These are phyloP conservation scores for Fusarium sp. DNA, from an alignment of 2,329 filamentous ascomycete species.

Conservation along the genomic window DNA sequence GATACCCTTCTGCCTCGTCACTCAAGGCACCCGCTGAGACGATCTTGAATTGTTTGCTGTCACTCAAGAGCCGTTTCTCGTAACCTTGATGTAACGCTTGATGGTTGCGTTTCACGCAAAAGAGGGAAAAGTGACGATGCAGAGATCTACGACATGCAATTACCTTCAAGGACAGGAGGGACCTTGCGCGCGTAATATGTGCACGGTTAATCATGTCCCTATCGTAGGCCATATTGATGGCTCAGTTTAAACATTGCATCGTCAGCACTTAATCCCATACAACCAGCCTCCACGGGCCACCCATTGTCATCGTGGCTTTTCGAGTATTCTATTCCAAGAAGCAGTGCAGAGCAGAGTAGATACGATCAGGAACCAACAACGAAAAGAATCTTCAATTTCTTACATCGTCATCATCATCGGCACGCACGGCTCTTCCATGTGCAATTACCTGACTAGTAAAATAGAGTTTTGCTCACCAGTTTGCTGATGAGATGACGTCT, in stretches of 20 bases:
- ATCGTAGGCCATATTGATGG: conserved; percentile 12
- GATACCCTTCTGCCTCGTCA: background rate
- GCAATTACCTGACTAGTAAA: conserved; percentile 11
- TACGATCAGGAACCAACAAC: background rate
- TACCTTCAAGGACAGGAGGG: conserved; percentile 12
- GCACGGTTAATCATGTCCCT: conserved; percentile 18
- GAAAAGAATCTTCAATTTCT: conserved; percentile 1
- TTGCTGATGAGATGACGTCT: conserved; percentile 39
- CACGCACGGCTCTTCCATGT: conserved; percentile 26
- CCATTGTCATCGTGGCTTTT: conserved; percentile 5
- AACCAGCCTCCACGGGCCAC: conserved; percentile 29
- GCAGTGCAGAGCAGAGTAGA: background rate
- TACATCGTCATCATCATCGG: conserved; percentile 12
- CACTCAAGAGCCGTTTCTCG: conserved; percentile 45
- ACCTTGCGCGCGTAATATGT: conserved; percentile 11
- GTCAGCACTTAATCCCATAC: conserved; percentile 47
- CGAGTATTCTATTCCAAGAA: conserved; percentile 28
- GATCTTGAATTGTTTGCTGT: conserved; percentile 44
- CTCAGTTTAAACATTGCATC: conserved; percentile 33
- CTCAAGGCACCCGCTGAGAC: conserved; percentile 27
- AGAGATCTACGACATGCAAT: conserved; percentile 20
- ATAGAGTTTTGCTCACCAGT: conserved; percentile 28
- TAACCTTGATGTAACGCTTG: conserved; percentile 35
- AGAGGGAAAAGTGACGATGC: conserved; percentile 5
- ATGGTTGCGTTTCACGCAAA: conserved; percentile 31